Conservation (phyloP, 2,329 filamentous ascomycete species). For the Fusarium multiceps region DNA sequence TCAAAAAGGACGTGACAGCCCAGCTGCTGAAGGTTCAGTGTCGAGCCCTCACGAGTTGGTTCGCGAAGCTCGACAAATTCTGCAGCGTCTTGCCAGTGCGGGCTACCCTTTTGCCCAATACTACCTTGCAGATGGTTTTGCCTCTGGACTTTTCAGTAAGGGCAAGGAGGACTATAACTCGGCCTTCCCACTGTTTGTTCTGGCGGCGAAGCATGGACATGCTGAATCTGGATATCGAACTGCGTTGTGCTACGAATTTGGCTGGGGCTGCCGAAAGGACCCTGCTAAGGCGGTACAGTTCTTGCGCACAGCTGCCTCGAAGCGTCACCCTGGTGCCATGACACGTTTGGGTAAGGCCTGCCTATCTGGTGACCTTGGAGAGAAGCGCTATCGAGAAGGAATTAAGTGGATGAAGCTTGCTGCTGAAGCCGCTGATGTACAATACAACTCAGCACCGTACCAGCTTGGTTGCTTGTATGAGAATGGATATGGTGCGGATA, state of each 20-base stretch:
- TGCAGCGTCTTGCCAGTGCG: constrained; percentile 85
- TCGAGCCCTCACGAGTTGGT: constrained; percentile 75
- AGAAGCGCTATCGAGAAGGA: constrained; percentile 88
- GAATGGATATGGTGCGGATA: constrained; percentile 91
- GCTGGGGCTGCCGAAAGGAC: constrained; percentile 93
- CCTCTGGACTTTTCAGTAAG: constrained; percentile 94
- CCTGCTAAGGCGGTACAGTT: constrained; percentile 94
- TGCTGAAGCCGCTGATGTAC: constrained; percentile 85
- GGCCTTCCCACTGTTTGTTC: constrained; percentile 91
- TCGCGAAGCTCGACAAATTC: constrained; percentile 87
- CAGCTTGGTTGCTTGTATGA: constrained; percentile 91
- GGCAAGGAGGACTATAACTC: constrained; percentile 91
- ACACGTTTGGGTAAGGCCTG: constrained; percentile 92
- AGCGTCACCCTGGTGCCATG: constrained; percentile 95
- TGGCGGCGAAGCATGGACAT: constrained; percentile 96
- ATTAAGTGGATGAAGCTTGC: constrained; percentile 97
- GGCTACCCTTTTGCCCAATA: constrained; percentile 98
- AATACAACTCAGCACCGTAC: constrained; percentile 94
- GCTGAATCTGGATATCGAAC: constrained; percentile 95
- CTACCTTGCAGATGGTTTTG: constrained; percentile 93
- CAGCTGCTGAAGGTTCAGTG: constrained; percentile 58
- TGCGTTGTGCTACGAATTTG: constrained; percentile 96
- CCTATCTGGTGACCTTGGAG: constrained; percentile 87
- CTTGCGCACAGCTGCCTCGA: constrained; percentile 88
- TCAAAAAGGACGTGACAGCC: constrained; percentile 59